phyloP scores from a whole-genome alignment of 257 asterid species.

The Capsicum pubescens region DNA sequence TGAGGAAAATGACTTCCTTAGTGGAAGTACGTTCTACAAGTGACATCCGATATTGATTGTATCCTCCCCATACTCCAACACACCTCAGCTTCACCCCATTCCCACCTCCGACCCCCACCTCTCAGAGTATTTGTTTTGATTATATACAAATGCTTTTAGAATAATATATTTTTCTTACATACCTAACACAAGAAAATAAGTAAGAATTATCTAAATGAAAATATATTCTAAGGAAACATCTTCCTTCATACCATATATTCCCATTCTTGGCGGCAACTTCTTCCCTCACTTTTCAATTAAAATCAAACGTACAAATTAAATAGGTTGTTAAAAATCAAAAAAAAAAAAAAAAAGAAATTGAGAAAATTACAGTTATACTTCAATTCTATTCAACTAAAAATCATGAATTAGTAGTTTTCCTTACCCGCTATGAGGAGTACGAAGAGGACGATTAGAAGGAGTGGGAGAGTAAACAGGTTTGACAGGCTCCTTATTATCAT shows the following conservation, averaged over 20 bases:
- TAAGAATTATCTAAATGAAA: background rate
- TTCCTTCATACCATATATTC: background rate
- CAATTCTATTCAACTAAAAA: background rate
- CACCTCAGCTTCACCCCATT: background rate
- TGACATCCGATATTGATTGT: background rate
- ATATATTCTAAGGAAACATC: background rate
- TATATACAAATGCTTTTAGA: background rate
- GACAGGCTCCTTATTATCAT: constrained; percentile 26
- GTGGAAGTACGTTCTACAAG: background rate
- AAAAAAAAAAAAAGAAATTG: no score
- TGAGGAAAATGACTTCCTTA: no score
- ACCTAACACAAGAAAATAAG: background rate
- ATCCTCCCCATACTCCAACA: no score
- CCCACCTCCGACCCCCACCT: background rate
- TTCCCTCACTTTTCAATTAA: background rate
- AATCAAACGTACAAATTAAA: background rate
- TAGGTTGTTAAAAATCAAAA: background rate
- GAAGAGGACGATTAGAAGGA: constrained; percentile 71
- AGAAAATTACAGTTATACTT: background rate
- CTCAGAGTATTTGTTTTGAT: background rate
- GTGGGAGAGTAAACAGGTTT: constrained; percentile 75
- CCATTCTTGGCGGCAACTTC: background rate
- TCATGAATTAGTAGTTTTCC: background rate
- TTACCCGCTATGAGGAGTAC: constrained; percentile 99
- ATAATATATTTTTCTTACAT: background rate